phyloP scores from a whole-genome alignment of 1,284 basidiomycete species.

The Moniliophthora roreri region DNA sequence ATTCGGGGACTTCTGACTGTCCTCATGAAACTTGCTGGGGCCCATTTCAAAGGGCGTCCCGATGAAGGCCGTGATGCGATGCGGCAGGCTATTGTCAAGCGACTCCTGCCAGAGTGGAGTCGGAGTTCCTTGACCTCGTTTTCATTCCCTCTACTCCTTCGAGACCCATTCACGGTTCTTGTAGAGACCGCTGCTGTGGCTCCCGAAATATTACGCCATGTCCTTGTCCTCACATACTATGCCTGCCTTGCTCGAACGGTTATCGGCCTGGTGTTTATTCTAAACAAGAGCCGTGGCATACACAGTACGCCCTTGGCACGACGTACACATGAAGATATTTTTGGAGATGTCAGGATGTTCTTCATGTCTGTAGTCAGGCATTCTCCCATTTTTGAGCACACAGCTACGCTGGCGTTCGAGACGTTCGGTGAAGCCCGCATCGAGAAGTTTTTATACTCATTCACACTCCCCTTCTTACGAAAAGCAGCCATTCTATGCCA shows the following conservation, averaged over 20 bases:
- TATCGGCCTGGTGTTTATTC: constrained; percentile 76
- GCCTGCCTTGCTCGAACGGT: constrained; percentile 84
- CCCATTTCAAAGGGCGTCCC: constrained; percentile 65
- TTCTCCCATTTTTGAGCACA: constrained; percentile 78
- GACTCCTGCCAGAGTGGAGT: constrained; percentile 88
- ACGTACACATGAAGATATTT: constrained; percentile 60
- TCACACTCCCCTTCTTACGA: constrained; percentile 94
- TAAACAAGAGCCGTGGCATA: constrained; percentile 67
- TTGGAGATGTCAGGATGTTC: constrained; percentile 82
- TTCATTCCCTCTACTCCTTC: constrained; percentile 77
- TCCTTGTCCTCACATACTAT: constrained; percentile 85
- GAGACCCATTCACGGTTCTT: constrained; percentile 86
- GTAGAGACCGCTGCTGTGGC: constrained; percentile 87
- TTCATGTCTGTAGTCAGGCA: constrained; percentile 82
- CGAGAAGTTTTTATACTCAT: constrained; percentile 85
- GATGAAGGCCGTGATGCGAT: constrained; percentile 73
- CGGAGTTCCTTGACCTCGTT: constrained; percentile 73
- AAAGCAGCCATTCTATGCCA: constrained; percentile 86
- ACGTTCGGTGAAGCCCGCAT: constrained; percentile 79
- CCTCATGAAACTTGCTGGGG: constrained; percentile 64
- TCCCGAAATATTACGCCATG: constrained; percentile 84
- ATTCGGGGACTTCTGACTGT: constrained; percentile 75
- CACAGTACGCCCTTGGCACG: constrained; percentile 42
- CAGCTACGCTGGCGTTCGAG: constrained; percentile 72
- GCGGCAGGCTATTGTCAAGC: constrained; percentile 84